Base-by-base conservation (phyloP, 306 rosid genomes). In the Quercus gilva region DNA sequence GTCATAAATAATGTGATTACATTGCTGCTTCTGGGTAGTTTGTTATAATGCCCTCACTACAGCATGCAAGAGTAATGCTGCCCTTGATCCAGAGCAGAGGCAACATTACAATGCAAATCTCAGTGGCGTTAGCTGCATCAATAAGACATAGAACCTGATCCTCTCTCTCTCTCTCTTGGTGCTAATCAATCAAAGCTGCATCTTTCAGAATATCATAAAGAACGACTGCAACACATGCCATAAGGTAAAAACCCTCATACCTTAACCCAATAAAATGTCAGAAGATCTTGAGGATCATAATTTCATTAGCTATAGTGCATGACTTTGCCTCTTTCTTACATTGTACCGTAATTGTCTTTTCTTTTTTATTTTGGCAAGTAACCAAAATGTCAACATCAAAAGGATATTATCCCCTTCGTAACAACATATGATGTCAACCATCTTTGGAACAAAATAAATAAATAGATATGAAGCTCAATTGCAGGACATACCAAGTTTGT, bases 401-500 rank as follows among this genome's bases (percentile, higher is more conserved):
- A 61, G 31, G 68, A 61, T 61, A 12, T 23, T 26, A 29, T 61
- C 7, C 18, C 31, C 35, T 61, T 33, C 5, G 69, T 26, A 61
- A 65, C 49, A 65, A 80, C 49, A 74, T 26, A 77, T 17, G 71
- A 17, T 41, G 8, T 20, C 71, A 29, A 33, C n/a, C 25, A 19
- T 60, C 19, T 41, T 29, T 49, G 41, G 67, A 25, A 69, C 70
- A 75, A 73, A 18, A 26, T 60, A 76, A 63, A 73, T 15, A 33
- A 78, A 37, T 41, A 71, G 7, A 43, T 67, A 81, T n/a, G 75
- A 75, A 79, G 77, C 64, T 68, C 57, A 84, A 49, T 52, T 45
- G 58, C 26, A 18, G 55, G 60, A 79, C 91, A 73, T 86, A 95
- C 98, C 97, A 74, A 95, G 75, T 86, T 89, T 92, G 81, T 91